These are phyloP conservation scores for Digitaria exilis DNA, from an alignment of 202 grass and related monocot genomes.

Conservation along the genomic window DNA sequence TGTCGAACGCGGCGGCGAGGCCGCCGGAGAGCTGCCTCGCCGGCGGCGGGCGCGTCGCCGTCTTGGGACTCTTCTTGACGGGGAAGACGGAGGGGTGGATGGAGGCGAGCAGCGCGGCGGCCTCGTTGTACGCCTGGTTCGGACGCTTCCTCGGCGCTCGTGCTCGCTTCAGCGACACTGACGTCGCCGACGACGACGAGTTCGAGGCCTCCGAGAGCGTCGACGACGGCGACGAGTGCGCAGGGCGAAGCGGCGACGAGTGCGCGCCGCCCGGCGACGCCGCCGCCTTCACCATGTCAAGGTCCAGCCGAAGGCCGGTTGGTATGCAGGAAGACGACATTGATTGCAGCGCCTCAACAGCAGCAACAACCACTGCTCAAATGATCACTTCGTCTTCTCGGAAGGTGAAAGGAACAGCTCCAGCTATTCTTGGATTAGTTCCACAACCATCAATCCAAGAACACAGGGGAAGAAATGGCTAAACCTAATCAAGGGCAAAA, in stretches of 20 bases:
- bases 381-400: neutral
- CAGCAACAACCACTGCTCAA: neutral
- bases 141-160: conserved; percentile 82
- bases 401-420: neutral
- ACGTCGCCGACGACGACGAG: conserved; percentile 63
- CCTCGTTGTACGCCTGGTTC: conserved; percentile 97
- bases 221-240: conserved; percentile 76
- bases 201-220: conserved; percentile 68
- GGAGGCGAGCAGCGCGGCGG: conserved; percentile 87
- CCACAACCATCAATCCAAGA: conserved; percentile 17
- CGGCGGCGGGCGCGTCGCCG: conserved; percentile 17
- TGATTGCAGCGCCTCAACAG: conserved; percentile 32
- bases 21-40: conserved; percentile 33
- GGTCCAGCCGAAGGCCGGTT: conserved; percentile 59
- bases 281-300: conserved; percentile 75
- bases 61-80: conserved; percentile 64
- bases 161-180: conserved; percentile 70
- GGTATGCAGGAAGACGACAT: conserved; percentile 68
- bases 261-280: conserved; percentile 52
- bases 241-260: conserved; percentile 55
- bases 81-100: conserved; percentile 86
- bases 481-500: conserved; percentile 11
- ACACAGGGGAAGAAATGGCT: conserved; percentile 19
- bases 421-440: neutral
- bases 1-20: conserved; percentile 39